These are phyloP conservation scores for Suillus tomentosus DNA, from an alignment of 768 basidiomycete species.

Conservation along the genomic window DNA sequence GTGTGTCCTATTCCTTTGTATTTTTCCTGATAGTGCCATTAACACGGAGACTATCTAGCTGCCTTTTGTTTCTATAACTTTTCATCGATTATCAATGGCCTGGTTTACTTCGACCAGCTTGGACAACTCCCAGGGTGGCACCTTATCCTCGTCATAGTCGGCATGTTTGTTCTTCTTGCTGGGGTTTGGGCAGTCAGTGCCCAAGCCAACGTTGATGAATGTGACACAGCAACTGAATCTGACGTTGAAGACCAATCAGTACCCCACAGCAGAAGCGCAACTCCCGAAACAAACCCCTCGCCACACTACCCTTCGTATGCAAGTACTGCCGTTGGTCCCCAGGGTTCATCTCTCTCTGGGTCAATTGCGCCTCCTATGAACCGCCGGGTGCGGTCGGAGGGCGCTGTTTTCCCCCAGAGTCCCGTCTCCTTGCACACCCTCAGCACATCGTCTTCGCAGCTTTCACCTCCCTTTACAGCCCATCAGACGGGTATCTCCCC, in stretches of 20 bases:
- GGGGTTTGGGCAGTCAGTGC: constrained; percentile 92
- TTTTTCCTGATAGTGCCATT: not conserved
- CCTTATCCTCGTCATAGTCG: constrained; percentile 72
- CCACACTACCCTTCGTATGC: not conserved
- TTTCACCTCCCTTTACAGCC: not conserved
- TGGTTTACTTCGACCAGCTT: constrained; percentile 90
- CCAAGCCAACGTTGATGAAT: constrained; percentile 56
- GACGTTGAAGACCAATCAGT: not conserved
- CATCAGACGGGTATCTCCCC: constrained; percentile 3
- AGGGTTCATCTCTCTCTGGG: constrained; percentile 20
- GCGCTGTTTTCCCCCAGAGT: constrained; percentile 2
- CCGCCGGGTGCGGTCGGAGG: constrained; percentile 16
- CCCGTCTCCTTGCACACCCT: constrained; percentile 14
- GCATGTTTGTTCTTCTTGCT: constrained; percentile 74
- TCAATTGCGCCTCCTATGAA: constrained; percentile 17
- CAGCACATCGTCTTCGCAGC: not conserved
- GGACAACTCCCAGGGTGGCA: constrained; percentile 67
- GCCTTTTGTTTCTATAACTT: constrained; percentile 97
- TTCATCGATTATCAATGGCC: constrained; percentile 86
- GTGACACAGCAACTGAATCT: constrained; percentile 25
- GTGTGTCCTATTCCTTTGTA: constrained; percentile 44
- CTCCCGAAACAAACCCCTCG: not conserved
- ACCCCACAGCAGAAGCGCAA: not conserved
- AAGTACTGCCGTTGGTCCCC: constrained; percentile 32
- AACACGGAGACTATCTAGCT: constrained; percentile 42